These are phyloP conservation scores for Penicillium sp. DNA, from an alignment of 2,329 filamentous ascomycete species.

Conservation along the genomic window DNA sequence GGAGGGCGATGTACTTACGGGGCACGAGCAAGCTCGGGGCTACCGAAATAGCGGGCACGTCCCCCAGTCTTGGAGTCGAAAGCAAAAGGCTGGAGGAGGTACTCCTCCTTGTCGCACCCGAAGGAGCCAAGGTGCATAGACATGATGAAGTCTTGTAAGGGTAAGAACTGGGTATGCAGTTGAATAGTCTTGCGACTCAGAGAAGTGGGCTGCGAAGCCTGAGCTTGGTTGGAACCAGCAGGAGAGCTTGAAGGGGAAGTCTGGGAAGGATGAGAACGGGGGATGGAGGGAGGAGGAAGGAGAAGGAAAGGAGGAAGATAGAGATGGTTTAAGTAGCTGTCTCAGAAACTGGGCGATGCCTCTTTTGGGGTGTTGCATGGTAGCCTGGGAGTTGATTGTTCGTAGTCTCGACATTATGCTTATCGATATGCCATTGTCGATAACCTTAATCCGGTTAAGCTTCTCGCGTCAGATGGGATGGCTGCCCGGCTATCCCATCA, in stretches of 20 bases:
- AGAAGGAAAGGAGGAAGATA: background rate
- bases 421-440: too few species aligned
- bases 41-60: background rate
- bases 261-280: background rate
- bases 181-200: background rate
- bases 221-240: background rate
- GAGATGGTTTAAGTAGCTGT: background rate
- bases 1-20: background rate
- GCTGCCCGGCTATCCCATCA: background rate
- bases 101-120: background rate
- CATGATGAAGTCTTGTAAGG: background rate
- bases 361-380: background rate
- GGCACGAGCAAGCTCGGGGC: background rate
- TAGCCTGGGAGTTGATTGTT: background rate
- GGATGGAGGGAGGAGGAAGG: background rate
- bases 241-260: background rate
- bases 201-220: background rate
- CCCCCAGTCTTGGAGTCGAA: background rate
- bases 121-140: background rate
- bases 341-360: background rate
- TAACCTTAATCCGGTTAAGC: background rate
- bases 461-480: too few species aligned
- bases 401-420: background rate
- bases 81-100: background rate
- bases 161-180: background rate